Percentiles rank a stretch among this genome's conserved stretches.
phyloP scores from a whole-genome alignment of 1,139 yeast genomes.

The Chernovozyma aurita region DNA sequence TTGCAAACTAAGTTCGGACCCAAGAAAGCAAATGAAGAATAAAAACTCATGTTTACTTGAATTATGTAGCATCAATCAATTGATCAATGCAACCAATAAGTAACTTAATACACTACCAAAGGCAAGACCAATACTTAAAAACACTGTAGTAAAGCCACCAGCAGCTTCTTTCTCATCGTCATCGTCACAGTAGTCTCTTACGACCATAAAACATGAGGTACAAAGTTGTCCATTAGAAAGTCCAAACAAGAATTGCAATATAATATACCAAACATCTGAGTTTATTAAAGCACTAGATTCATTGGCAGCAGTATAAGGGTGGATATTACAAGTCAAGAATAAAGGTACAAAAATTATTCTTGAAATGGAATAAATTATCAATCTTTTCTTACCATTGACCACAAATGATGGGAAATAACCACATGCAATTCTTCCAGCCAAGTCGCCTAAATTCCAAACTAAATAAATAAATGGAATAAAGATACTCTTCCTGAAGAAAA shows the following conservation, averaged over 20 bases:
- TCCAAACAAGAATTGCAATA: constrained; percentile 75
- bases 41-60: not conserved
- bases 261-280: constrained; percentile 65
- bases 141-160: constrained; percentile 83
- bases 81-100: constrained; percentile 43
- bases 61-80: constrained; percentile 8
- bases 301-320: constrained; percentile 22
- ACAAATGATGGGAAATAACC: constrained; percentile 41
- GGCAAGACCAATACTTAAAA: constrained; percentile 71
- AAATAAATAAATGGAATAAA: constrained; percentile 77
- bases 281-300: constrained; percentile 34
- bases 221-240: constrained; percentile 82
- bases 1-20: no score
- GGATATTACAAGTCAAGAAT: constrained; percentile 64
- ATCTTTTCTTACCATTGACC: constrained; percentile 33
- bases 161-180: constrained; percentile 84
- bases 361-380: constrained; percentile 48
- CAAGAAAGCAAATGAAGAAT: not conserved
- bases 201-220: constrained; percentile 77
- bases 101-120: constrained; percentile 76
- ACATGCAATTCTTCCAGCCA: constrained; percentile 70
- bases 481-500: constrained; percentile 41
- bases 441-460: constrained; percentile 85
- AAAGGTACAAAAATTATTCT: constrained; percentile 59
- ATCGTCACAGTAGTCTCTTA: constrained; percentile 53